phyloP scores from a whole-genome alignment of 768 basidiomycete genomes.

The Baorangia bicolor region DNA sequence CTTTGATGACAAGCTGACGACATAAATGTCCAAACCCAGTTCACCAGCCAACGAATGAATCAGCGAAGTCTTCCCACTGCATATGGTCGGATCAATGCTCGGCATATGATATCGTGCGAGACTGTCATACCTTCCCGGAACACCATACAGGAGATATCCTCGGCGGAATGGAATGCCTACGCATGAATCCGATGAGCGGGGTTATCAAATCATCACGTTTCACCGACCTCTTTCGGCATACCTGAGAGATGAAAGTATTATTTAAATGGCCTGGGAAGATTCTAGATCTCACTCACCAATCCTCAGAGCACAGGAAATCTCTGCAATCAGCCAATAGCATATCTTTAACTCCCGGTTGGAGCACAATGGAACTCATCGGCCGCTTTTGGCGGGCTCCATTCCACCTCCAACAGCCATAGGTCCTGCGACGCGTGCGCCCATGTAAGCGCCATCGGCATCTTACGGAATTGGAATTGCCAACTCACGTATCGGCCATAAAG shows the following conservation, averaged over 20 bases:
- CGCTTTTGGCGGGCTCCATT: conserved; percentile 87
- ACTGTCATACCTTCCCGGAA: conserved; percentile 68
- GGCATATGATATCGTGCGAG: neutral
- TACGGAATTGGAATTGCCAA: conserved; percentile 18
- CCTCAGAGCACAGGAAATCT: conserved; percentile 80
- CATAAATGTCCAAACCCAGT: conserved; percentile 86
- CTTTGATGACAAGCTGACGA: conserved; percentile 84
- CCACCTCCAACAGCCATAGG: conserved; percentile 82
- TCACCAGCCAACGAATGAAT: conserved; percentile 86
- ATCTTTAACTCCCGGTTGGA: conserved; percentile 87
- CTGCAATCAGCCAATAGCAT: conserved; percentile 87
- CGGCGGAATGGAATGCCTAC: conserved; percentile 85
- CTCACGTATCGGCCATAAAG: conserved; percentile 86
- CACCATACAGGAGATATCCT: conserved; percentile 82
- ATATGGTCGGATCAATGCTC: conserved; percentile 14
- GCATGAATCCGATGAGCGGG: conserved; percentile 18
- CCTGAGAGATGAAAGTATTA: conserved; percentile 43
- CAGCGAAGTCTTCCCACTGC: conserved; percentile 81
- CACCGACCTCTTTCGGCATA: conserved; percentile 83
- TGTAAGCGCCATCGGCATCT: neutral
- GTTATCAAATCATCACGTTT: conserved; percentile 16
- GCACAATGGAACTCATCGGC: conserved; percentile 89
- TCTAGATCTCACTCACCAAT: conserved; percentile 59
- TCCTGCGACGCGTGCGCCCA: conserved; percentile 36
- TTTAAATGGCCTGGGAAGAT: conserved; percentile 19